Base-by-base conservation (phyloP, 1,139 yeast genomes). In the Blastobotrys serpentis region DNA sequence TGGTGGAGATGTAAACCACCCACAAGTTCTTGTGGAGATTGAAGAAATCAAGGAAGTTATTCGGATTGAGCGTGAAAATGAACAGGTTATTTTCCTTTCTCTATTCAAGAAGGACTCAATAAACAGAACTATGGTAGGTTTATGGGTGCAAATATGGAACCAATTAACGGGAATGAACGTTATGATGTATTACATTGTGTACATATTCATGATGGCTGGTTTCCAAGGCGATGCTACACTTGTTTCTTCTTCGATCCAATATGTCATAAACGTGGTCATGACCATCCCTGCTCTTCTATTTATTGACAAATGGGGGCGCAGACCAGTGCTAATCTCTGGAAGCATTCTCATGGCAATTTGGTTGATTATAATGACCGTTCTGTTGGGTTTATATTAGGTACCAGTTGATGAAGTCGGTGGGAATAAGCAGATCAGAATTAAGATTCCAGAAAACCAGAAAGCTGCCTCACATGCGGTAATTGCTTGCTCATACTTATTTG, bases 121-220 rank as follows among this genome's bases (percentile, higher is more conserved):
- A 50, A 68, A 65, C 54, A 74, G 84, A 68, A 78, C 83, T 51
- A 54, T 62, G 54, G 74, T 76, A 46, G 86, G 82, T 53, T 59
- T 79, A 34, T 76, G 71, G 54, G 80, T 84, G 47, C 87, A 82
- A 68, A 74, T 81, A 59, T 82, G 84, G 84, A 86, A 82, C 67
- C 87, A 82, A 66, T 69, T 82, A 60, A 78, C 85, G 40, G 88
- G 88, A 65, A 75, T 82, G 61, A 84, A 84, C 71, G 84, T 83
- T 63, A 78, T 83, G 61, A 81, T 69, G 70, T 69, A 69, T 63
- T 69, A 68, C 59, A 63, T 66, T 51, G 70, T 69, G 46, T 62
- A 65, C 51, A 61, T 71, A 42, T 70, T 70, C 56, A 54, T 61
- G 43, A 69, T 69, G 69, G 72, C 73, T n/a, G 72, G 72, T 11